Conservation (phyloP, 129 eudicot species). For the Centella asiatica region DNA sequence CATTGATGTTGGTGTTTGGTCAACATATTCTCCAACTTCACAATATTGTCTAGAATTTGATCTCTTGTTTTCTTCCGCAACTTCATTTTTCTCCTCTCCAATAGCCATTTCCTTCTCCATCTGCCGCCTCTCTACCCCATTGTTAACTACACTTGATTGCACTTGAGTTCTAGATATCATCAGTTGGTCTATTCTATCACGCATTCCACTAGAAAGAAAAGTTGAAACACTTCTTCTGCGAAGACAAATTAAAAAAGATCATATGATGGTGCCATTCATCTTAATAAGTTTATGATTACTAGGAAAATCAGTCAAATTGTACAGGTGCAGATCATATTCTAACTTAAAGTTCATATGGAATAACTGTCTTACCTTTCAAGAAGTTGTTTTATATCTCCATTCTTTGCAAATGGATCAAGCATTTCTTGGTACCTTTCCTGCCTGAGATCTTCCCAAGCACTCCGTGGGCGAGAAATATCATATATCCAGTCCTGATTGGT, state of each 20-base stretch:
- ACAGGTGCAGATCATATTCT: background rate
- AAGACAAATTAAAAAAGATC: background rate
- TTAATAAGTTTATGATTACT: too few relatives aligned
- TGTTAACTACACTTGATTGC: constrained; percentile 2
- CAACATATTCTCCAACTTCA: constrained; percentile 25
- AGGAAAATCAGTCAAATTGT: too few relatives aligned
- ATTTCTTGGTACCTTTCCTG: constrained; percentile 71
- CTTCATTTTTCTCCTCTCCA: constrained; percentile 13
- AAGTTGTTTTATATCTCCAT: constrained; percentile 54
- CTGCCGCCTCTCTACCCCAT: constrained; percentile 4
- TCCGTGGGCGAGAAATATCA: constrained; percentile 66
- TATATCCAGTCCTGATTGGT: constrained; percentile 48
- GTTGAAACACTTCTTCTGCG: constrained; percentile 61
- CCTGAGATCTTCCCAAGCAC: constrained; percentile 75
- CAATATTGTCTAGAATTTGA: constrained; percentile 16
- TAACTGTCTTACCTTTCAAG: constrained; percentile 45
- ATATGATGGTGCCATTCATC: too few relatives aligned
- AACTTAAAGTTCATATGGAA: background rate
- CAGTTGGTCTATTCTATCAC: constrained; percentile 45
- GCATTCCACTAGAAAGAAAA: constrained; percentile 51
- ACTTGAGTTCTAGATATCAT: constrained; percentile 42
- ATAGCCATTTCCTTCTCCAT: constrained; percentile 3
- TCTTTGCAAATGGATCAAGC: constrained; percentile 43
- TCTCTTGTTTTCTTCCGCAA: constrained; percentile 27
- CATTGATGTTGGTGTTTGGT: constrained; percentile 23